These are phyloP conservation scores for Suhomyces tanzawaensis DNA, from an alignment of 805 yeast species.

Conservation along the genomic window DNA sequence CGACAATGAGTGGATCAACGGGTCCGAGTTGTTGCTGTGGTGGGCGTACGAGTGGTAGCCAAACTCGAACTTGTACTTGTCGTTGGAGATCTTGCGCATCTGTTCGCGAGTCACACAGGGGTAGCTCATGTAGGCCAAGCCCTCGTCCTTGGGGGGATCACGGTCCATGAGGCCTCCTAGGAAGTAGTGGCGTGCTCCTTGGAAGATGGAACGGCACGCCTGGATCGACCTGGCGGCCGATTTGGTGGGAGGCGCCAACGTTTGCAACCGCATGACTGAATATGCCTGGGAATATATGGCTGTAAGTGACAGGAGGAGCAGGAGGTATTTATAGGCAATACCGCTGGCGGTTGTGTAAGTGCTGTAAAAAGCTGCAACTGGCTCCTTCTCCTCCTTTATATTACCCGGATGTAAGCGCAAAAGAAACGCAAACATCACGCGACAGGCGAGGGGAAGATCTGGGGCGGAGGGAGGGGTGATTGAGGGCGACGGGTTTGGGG, in stretches of 20 bases:
- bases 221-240: background rate
- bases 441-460: too few relatives aligned
- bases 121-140: slow-evolving; percentile 39
- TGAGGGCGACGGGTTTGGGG: too few relatives aligned
- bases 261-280: too few relatives aligned
- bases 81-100: slow-evolving; percentile 34
- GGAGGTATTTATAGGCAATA: too few relatives aligned
- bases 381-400: too few relatives aligned
- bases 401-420: too few relatives aligned
- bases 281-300: too few relatives aligned
- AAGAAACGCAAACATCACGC: too few relatives aligned
- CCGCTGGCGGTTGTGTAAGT: too few relatives aligned
- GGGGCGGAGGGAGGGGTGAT: too few relatives aligned
- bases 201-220: slow-evolving; percentile 11
- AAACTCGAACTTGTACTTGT: slow-evolving; percentile 42
- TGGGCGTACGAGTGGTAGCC: slow-evolving; percentile 47
- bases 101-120: slow-evolving; percentile 42
- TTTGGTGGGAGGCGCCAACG: slow-evolving; percentile 2
- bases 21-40: slow-evolving; percentile 39
- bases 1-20: slow-evolving; percentile 47
- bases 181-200: slow-evolving; percentile 23
- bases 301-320: too few relatives aligned
- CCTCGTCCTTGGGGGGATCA: slow-evolving; percentile 21
- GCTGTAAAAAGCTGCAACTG: too few relatives aligned
- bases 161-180: slow-evolving; percentile 14